A percentile compares a stretch with the other conserved stretches of the same genome.
Conservation (phyloP, 2,329 filamentous ascomycete genomes). For the Alternaria triticina region DNA sequence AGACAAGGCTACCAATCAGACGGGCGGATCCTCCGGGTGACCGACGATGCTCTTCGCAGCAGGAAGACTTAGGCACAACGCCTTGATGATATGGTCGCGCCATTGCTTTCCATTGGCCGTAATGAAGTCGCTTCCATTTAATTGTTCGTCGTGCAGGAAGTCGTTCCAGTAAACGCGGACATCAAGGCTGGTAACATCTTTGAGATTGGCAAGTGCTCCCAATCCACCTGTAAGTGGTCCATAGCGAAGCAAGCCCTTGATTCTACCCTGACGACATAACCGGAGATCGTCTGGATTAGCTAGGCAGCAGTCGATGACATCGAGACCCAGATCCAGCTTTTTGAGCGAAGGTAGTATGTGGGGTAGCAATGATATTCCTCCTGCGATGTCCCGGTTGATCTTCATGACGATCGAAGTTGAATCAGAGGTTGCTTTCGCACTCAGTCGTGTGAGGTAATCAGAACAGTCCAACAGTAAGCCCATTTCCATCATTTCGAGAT, state of each 20-base stretch:
- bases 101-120: not conserved
- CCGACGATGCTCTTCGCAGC: not conserved
- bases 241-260: not conserved
- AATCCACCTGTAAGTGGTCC: not conserved
- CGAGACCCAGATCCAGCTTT: not conserved
- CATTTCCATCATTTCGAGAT: fast-evolving
- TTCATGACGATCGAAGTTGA: fast-evolving
- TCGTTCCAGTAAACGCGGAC: not conserved
- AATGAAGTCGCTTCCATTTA: not conserved
- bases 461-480: not conserved
- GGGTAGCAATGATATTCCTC: not conserved
- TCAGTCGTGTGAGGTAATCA: not conserved
- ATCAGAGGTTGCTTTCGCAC: not conserved
- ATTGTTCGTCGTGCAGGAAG: not conserved
- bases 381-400: not conserved
- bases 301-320: not conserved
- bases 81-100: not conserved
- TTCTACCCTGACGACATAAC: too few relatives aligned
- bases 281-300: too few relatives aligned
- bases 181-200: not conserved
- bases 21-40: not conserved
- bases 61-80: not conserved
- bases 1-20: not conserved
- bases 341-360: not conserved
- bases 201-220: not conserved